A percentile compares a stretch with the other conserved stretches of the same genome.
Evolutionary conservation across 768 basidiomycete species (phyloP).

Genomic region (Leccinum subtestaceum): DNA sequence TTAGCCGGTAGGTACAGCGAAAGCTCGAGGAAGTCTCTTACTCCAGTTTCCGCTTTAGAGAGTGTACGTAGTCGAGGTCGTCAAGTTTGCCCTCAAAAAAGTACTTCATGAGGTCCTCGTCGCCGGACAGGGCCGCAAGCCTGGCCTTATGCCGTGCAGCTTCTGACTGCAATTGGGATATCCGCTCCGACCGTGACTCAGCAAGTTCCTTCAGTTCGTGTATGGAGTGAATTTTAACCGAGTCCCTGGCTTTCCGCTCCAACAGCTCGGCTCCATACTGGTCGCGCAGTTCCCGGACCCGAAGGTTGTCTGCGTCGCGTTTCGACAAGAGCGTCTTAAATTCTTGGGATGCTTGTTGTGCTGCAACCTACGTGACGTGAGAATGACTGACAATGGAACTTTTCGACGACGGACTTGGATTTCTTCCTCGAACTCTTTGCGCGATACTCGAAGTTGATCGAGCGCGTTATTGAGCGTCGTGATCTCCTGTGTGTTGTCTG

Average conservation of each 20-base stretch:
- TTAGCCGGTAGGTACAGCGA: constrained; percentile 12
- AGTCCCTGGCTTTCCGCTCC: constrained; percentile 67
- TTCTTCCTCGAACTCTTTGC: constrained; percentile 48
- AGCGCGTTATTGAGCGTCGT: constrained; percentile 44
- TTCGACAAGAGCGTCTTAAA: constrained; percentile 57
- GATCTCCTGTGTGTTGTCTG: constrained; percentile 40
- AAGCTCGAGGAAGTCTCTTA: constrained; percentile 33
- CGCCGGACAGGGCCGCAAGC: constrained; percentile 70
- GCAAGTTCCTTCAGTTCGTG: constrained; percentile 66
- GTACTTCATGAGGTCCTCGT: constrained; percentile 71
- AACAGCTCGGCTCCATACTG: constrained; percentile 59
- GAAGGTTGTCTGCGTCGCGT: constrained; percentile 62
- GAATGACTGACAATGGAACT: constrained; percentile 8
- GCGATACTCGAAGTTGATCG: constrained; percentile 35
- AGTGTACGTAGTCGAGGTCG: constrained; percentile 48
- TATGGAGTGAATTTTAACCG: constrained; percentile 51
- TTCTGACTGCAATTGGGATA: constrained; percentile 69
- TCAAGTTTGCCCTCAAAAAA: constrained; percentile 57
- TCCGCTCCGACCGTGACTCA: constrained; percentile 70
- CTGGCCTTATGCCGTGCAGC: constrained; percentile 67
- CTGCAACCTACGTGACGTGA: constrained; percentile 34
- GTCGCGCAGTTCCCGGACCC: constrained; percentile 72
- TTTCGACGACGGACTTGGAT: constrained; percentile 38
- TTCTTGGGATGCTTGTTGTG: constrained; percentile 58
- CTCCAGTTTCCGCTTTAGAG: constrained; percentile 54